Base-by-base conservation (phyloP, 179 eudicot genomes). In the Sideroxylon spinosum region DNA sequence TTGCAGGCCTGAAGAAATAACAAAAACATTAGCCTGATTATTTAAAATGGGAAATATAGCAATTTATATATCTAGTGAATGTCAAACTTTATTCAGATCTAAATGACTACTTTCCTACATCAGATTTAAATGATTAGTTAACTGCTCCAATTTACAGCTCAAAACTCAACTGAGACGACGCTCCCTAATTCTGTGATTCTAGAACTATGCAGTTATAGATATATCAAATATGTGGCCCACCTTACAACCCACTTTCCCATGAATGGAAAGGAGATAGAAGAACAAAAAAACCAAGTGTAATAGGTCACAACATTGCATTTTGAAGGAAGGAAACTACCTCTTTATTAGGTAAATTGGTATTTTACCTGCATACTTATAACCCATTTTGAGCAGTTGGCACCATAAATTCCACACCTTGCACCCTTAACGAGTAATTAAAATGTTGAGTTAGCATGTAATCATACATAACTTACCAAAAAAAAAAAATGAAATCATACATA, bases 281-380 rank as follows among this genome's bases (percentile, higher is more conserved):
- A 28, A 19, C 1, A 63, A 23, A 71, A 70, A 22, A 13, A 74
- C 3, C 44, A 37, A 55, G 14, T 44, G 20, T 52, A 56, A 53
- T 44, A 32, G 53, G 69, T 59, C 73, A 73, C 19, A n/a, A 12
- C 19, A 73, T 50, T 57, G 64, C 57, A 56, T 59, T 56, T 59
- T 57, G 52, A 57, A 44, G 66, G 23, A 32, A 69, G 44, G 44
- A 37, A 64, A 32, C 9, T 61, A 60, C 44, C 16, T 61, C 1
- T 22, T 61, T 9, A 26, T 20, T 37, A 23, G 25, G 17, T 63
- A 10, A 16, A 62, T 68, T 12, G 81, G 48, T 16, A 75, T 7
- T 0, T 0, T 89, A 94, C 98, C 94, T 94, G 93, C 98, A 95
- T 95, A 79, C 91, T 90, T 80, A 95, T 80, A 60, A 93, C 90